Evolutionary conservation across 805 yeast species (phyloP).

Genomic region (Cyberlindnera maritima): DNA sequence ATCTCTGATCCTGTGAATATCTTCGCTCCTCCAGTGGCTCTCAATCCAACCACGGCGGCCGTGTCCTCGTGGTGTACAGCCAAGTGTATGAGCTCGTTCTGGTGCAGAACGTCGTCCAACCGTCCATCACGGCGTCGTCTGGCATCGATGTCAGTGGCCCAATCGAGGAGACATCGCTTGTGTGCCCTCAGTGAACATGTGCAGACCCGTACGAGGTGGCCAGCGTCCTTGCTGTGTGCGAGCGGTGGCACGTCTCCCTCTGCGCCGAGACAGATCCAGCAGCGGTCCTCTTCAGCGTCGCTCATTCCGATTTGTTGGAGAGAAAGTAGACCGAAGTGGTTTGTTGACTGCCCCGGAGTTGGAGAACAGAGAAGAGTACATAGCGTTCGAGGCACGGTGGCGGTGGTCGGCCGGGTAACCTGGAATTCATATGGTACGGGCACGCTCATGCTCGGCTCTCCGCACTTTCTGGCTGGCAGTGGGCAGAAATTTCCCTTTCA

Average conservation of each 20-base stretch:
- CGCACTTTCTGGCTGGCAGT: no score
- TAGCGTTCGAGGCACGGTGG: no score
- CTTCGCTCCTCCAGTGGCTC: slow-evolving; percentile 2
- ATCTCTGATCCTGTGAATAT: slow-evolving; percentile 3
- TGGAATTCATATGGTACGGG: no score
- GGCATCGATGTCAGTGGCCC: slow-evolving; percentile 10
- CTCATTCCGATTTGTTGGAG: no score
- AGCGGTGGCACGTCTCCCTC: slow-evolving; percentile 12
- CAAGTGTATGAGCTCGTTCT: neutral
- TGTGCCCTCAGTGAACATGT: slow-evolving; percentile 11
- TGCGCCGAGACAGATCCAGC: slow-evolving; percentile 15
- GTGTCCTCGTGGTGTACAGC: neutral
- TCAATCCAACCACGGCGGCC: slow-evolving; percentile 3
- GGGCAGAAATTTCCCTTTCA: no score
- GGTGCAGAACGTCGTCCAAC: neutral
- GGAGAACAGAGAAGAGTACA: no score
- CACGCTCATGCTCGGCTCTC: no score
- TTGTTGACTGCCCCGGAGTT: no score
- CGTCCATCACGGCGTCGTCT: slow-evolving; percentile 2
- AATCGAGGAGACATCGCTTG: slow-evolving; percentile 10
- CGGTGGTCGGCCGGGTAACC: no score
- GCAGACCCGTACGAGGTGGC: slow-evolving; percentile 8
- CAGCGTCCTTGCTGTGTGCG: slow-evolving; percentile 3
- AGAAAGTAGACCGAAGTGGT: no score
- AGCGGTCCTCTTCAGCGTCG: slow-evolving; percentile 1